phyloP scores from a whole-genome alignment of 208 protist species.

The Acanthamoeba divionensis region DNA sequence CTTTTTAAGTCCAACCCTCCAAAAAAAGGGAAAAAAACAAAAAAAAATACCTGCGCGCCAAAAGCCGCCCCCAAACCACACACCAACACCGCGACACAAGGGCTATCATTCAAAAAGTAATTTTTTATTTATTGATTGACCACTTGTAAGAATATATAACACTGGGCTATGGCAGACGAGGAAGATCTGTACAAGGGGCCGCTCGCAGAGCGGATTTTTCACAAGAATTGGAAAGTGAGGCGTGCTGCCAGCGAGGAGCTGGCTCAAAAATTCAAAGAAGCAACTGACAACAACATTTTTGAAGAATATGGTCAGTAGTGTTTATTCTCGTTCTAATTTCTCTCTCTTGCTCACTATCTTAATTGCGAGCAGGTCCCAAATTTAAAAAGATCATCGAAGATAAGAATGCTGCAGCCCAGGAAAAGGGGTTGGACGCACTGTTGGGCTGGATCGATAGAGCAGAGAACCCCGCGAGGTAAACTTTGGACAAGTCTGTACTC shows the following conservation, averaged over 20 bases:
- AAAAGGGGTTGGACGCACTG: conserved; percentile 46
- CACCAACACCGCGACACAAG: too few relatives aligned
- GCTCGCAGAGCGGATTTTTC: not conserved
- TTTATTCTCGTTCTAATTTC: too few relatives aligned
- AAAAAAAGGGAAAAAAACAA: too few relatives aligned
- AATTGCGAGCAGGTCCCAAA: conserved; percentile 29
- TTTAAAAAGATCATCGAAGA: conserved; percentile 56
- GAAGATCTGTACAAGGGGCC: conserved; percentile 27
- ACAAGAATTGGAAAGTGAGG: conserved; percentile 54
- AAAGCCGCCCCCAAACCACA: too few relatives aligned
- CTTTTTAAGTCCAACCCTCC: too few relatives aligned
- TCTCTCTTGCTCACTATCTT: not conserved
- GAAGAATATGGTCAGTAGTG: conserved; percentile 35
- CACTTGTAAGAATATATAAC: too few relatives aligned
- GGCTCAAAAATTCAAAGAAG: conserved; percentile 32
- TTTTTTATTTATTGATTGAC: too few relatives aligned
- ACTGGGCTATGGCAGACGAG: conserved; percentile 53
- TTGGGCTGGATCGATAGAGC: conserved; percentile 44
- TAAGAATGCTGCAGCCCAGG: conserved; percentile 51
- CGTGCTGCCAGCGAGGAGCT: conserved; percentile 31
- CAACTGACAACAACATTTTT: conserved; percentile 50
- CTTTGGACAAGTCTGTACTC: not conserved
- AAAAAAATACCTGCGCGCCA: too few relatives aligned
- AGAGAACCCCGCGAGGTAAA: conserved; percentile 52
- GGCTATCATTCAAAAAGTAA: too few relatives aligned